Evolutionary conservation across 2,329 filamentous ascomycete species (phyloP), one percentile per base, ranked within the genome.

Genomic region (Claviceps sp.): DNA sequence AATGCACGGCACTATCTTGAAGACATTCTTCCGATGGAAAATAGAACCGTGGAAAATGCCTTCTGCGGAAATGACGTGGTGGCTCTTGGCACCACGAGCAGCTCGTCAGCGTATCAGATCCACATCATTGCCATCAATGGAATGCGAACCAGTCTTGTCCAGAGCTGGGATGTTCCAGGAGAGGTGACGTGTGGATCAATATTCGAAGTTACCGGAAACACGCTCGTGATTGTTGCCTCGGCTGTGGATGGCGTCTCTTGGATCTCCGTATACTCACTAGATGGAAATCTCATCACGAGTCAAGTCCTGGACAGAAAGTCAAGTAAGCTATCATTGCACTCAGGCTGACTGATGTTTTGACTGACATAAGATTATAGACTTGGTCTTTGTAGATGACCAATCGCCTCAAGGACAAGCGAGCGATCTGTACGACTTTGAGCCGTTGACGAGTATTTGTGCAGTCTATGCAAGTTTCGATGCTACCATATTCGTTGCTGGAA

Each of bases 181-280:
- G 75, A 79, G 55, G 64, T 78, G 2, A 78, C 75, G 3, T 77
- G 73, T 53, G 57, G 80, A 6, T 60, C 62, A 1, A 54, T 73
- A 4, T 66, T 66, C 23, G 51, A 45, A 2, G 53, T 64, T 4
- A 54, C 57, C 3, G 61, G 54, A 1, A 52, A 60, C 7, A 55
- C 60, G 3, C 64, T 57, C 37, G 57, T 71, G 5, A 53, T 65
- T n/a, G 63, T 60, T 2, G 71, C 68, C 1, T 58, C 70, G 0
- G 63, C 69, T 53, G 47, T 58, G 20, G 57, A 65, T 5, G 60
- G 62, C 0, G 54, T 55, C 2, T 65, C 69, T 2, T 63, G 59
- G n/a, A 55, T 75, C 37, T 63, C 60, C 0, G 54, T 66, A 6
- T 65, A 63, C 52, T 56, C 61, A 1, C 29, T 61, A 3, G 54